Conservation (phyloP, 805 yeast species). For the Barnettozyma siamensis region DNA sequence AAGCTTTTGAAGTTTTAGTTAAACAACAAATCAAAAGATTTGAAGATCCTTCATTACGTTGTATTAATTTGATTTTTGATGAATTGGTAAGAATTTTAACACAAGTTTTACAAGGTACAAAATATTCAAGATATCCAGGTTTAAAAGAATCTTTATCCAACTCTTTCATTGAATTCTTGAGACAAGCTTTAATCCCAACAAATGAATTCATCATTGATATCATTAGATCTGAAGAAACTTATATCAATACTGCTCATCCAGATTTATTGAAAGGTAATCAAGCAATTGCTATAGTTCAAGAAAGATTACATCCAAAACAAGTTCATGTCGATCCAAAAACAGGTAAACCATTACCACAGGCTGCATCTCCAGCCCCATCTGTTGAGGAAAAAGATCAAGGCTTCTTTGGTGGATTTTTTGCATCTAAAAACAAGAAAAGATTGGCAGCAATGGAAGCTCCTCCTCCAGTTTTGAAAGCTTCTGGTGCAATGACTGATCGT, state of each 20-base stretch:
- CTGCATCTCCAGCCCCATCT: slow-evolving; percentile 28
- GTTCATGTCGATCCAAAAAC: slow-evolving; percentile 82
- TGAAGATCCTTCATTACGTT: slow-evolving; percentile 87
- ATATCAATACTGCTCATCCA: slow-evolving; percentile 96
- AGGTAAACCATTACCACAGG: slow-evolving; percentile 61
- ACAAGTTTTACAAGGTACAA: slow-evolving; percentile 76
- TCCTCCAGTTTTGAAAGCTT: slow-evolving; percentile 88
- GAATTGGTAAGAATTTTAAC: slow-evolving; percentile 88
- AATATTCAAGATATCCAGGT: slow-evolving; percentile 83
- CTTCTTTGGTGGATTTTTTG: slow-evolving; percentile 93
- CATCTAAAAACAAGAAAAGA: slow-evolving; percentile 87
- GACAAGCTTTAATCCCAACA: slow-evolving; percentile 79
- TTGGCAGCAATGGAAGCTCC: slow-evolving; percentile 96
- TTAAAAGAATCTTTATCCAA: slow-evolving; percentile 82
- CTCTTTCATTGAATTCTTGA: slow-evolving; percentile 71
- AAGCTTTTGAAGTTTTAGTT: slow-evolving; percentile 92
- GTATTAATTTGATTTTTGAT: slow-evolving; percentile 87
- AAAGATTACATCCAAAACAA: slow-evolving; percentile 68
- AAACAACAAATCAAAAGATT: slow-evolving; percentile 90
- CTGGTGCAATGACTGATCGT: slow-evolving; percentile 86
- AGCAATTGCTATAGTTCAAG: slow-evolving; percentile 89
- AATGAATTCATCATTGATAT: slow-evolving; percentile 79
- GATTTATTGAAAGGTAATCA: slow-evolving; percentile 91
- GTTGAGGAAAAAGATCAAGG: slow-evolving; percentile 45
- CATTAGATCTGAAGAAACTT: slow-evolving; percentile 82